Conservation (phyloP, 257 asterid species). For the Cordia subcordata region DNA sequence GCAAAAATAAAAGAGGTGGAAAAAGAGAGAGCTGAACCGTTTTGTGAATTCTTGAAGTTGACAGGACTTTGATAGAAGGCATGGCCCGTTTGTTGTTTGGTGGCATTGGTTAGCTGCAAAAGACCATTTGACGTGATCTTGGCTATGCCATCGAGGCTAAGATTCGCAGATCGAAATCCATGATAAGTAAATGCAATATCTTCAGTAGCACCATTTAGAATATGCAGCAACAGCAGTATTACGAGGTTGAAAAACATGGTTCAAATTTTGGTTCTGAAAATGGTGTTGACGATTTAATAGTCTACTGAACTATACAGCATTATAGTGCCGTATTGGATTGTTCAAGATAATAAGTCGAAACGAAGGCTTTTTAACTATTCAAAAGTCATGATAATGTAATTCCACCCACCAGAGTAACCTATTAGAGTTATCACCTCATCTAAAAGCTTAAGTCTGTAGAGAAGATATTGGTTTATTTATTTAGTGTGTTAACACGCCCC, state of each 20-base stretch:
- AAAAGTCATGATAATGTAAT: no score
- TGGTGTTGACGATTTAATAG: not conserved
- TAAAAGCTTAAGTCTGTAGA: no score
- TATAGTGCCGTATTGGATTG: no score
- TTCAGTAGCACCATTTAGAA: not conserved
- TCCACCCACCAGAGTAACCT: no score
- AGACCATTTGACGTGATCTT: slow-evolving; percentile 14
- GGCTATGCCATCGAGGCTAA: slow-evolving; percentile 22
- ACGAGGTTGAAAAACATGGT: not conserved
- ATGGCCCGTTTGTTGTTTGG: slow-evolving; percentile 3
- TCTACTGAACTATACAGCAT: no score
- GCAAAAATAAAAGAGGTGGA: slow-evolving; percentile 26
- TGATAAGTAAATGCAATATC: slow-evolving; percentile 6
- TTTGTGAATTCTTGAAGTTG: slow-evolving; percentile 7
- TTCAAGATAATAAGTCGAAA: slow-evolving; percentile 8
- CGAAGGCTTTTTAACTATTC: no score
- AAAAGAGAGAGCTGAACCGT: slow-evolving; percentile 17
- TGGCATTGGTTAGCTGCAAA: slow-evolving; percentile 15
- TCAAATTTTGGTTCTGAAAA: not conserved
- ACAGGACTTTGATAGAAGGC: slow-evolving; percentile 15
- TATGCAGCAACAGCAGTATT: not conserved
- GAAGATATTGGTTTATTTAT: no score
- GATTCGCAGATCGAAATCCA: slow-evolving; percentile 15
- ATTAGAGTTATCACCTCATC: no score
- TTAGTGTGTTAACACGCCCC: no score